Base-by-base conservation (phyloP, 2,329 filamentous ascomycete genomes). In the Aspergillus pseudoterreus region DNA sequence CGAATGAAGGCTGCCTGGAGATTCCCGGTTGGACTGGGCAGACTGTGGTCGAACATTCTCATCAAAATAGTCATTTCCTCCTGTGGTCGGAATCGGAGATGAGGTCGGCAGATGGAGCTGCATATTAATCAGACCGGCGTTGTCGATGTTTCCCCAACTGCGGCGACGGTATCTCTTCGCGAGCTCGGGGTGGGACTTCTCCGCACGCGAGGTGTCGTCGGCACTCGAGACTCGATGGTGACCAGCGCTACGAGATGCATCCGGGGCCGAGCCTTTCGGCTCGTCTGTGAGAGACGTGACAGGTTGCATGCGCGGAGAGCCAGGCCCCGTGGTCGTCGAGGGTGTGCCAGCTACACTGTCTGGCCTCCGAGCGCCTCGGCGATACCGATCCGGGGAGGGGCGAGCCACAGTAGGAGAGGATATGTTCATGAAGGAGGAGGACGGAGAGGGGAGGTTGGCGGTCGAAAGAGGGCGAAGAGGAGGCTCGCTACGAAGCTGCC, bases 381-480 rank as follows among this genome's bases (percentile, higher is more conserved):
- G 82, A 68, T 96, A 96, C 53, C 92, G 84, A 68, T 96, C 91
- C 1, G 90, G 89, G 1, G 88, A 84, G 19, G 85, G 77, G 63
- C 90, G 91, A 43, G 77, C 71, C 4, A 79, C 76, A 39, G 85
- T 79, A 47, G 80, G 75, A n/a, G 70, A 66, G 15, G 68, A 63
- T 33, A 63, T 64, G 47, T 63, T 66, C 58, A 84, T 57, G 72
- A 81, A 80, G 45, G 82, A 79, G 22, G 82, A 79, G 33, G 78
- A 70, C 44, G 72, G 71, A 41, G 75, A 72, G 39, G 78, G 78
- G 12, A 82, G 65, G 50, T 78, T 77, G 58, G 78, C 77, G 35
- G 75, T 70, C 36, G 78, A 75, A 46, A 75, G 59, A 47, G 75
- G 74, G 53, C 75, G 70, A 54, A 70, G 60, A 41, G 65, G 58